phyloP scores from a whole-genome alignment of 495 filamentous ascomycete genomes.

The Penicillium antarcticum region DNA sequence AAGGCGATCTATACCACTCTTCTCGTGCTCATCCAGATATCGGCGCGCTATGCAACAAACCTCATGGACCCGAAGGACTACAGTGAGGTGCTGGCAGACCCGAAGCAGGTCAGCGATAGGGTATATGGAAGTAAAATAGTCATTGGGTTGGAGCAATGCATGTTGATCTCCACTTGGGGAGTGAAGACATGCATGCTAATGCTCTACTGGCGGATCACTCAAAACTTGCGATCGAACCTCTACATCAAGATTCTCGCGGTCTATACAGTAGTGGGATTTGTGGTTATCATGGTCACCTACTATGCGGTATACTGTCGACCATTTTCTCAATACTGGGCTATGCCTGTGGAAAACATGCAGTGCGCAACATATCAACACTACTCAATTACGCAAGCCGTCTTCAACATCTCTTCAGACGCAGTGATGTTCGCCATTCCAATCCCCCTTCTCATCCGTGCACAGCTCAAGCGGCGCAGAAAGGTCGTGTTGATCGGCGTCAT shows the following conservation, averaged over 20 bases:
- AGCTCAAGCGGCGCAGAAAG: slow-evolving; percentile 51
- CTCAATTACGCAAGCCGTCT: slow-evolving; percentile 62
- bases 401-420: slow-evolving; percentile 64
- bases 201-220: slow-evolving; percentile 45
- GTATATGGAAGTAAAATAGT: slow-evolving; percentile 52
- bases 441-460: slow-evolving; percentile 53
- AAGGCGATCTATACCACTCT: slow-evolving; percentile 53
- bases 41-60: slow-evolving; percentile 54
- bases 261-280: slow-evolving; percentile 53
- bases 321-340: slow-evolving; percentile 59
- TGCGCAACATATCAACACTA: slow-evolving; percentile 45
- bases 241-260: slow-evolving; percentile 52
- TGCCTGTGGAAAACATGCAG: slow-evolving; percentile 36
- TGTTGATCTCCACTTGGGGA: slow-evolving; percentile 49
- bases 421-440: slow-evolving; percentile 60
- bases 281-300: slow-evolving; percentile 60
- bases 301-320: slow-evolving; percentile 63
- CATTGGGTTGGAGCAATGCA: slow-evolving; percentile 49
- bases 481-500: slow-evolving; percentile 47
- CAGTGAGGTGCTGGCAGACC: slow-evolving; percentile 39
- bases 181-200: slow-evolving; percentile 52
- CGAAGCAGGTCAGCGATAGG: slow-evolving; percentile 38
- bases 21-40: slow-evolving; percentile 55
- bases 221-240: slow-evolving; percentile 33
- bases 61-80: slow-evolving; percentile 55